phyloP scores from a whole-genome alignment of 371 early-diverging fungal genomes.

The Mucor piriformis region DNA sequence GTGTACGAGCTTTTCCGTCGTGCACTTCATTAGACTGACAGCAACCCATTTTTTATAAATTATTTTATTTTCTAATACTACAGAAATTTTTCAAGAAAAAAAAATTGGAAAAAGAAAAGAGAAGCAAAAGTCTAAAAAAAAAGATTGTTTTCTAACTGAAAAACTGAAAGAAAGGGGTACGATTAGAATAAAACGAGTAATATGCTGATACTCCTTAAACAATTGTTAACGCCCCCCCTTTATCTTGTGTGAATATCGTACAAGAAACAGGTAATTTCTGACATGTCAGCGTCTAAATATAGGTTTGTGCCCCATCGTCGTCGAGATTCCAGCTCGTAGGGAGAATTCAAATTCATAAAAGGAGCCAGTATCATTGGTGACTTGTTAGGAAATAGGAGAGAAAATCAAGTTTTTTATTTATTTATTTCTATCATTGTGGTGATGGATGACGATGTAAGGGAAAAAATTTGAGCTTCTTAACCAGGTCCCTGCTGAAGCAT shows the following conservation, averaged over 20 bases:
- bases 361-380: no score
- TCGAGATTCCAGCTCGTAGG: no score
- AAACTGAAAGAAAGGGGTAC: background rate
- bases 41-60: conserved; percentile 77
- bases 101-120: background rate
- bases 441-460: no score
- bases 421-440: no score
- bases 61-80: background rate
- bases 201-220: background rate
- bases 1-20: conserved; percentile 79
- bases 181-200: conserved; percentile 4
- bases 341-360: no score
- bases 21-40: conserved; percentile 79
- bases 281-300: no score
- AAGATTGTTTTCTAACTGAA: background rate
- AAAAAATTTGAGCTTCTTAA: no score
- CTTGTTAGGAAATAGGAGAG: no score
- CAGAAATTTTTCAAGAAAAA: background rate
- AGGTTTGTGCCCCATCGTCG: no score
- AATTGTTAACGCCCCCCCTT: background rate
- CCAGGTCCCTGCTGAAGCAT: no score
- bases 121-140: background rate
- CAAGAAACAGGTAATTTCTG: no score
- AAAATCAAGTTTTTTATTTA: no score
- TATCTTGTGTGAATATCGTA: background rate